phyloP scores from a whole-genome alignment of 2,329 filamentous ascomycete species.

The Colletotrichum agaves region DNA sequence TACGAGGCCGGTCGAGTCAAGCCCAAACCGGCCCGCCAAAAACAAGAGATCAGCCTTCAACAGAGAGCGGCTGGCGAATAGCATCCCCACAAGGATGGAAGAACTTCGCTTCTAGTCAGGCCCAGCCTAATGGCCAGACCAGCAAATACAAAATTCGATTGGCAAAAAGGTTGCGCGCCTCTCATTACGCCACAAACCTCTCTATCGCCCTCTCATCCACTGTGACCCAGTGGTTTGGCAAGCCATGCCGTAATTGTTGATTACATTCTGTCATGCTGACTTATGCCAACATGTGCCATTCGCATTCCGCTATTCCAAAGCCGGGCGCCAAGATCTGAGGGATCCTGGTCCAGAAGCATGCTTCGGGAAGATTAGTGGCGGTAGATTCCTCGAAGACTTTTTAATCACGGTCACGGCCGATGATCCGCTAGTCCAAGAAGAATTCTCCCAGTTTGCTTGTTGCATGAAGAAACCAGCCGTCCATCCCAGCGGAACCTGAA shows the following conservation, averaged over 20 bases:
- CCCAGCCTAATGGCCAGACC: constrained; percentile 10
- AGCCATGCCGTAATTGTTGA: constrained; percentile 29
- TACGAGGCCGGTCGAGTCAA: constrained; percentile 13
- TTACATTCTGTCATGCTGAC: constrained; percentile 13
- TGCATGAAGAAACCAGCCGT: not conserved
- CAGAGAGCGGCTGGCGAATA: constrained; percentile 33
- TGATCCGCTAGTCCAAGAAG: not conserved
- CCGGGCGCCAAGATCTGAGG: constrained; percentile 8
- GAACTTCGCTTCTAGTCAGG: constrained; percentile 28
- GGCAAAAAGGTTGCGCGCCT: constrained; percentile 13
- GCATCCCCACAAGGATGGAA: not conserved
- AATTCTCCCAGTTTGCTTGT: not conserved
- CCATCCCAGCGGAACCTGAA: not conserved
- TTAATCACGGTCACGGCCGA: constrained; percentile 10
- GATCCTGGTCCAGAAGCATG: constrained; percentile 28
- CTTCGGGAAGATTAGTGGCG: constrained; percentile 3
- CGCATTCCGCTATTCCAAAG: constrained; percentile 11
- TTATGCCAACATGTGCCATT: constrained; percentile 13
- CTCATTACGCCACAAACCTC: constrained; percentile 8
- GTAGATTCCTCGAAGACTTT: constrained; percentile 3
- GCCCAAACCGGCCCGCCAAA: constrained; percentile 33
- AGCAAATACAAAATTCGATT: constrained; percentile 17
- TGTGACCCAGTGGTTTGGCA: not conserved
- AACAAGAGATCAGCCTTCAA: constrained; percentile 36
- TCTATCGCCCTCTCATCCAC: not conserved